Evolutionary conservation across 768 basidiomycete genomes (phyloP), one percentile per base, ranked within the genome.

Genomic region (Gloeopeniophorella convolvens): DNA sequence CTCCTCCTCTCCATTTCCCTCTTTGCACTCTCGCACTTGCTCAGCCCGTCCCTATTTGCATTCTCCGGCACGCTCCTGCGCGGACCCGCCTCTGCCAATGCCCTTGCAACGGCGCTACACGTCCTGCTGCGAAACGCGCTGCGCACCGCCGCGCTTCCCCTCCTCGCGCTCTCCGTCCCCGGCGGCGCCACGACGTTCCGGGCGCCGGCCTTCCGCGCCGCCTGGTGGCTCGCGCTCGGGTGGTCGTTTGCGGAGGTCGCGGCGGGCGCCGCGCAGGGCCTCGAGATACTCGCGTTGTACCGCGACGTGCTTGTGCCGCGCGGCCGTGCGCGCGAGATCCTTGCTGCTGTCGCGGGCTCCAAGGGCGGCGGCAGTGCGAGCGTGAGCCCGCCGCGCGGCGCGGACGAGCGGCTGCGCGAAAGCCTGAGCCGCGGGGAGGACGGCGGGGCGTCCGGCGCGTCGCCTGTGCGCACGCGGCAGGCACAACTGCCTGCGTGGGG

Each of bases 141-240:
- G 32, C 81, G 81, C 46, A 72, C 80, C 39, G 65, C 76, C 18
- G 68, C 78, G 12, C 65, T 83, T 39, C 73, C 76, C 12, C 63
- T 82, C 49, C 72, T 82, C 13, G 70, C 72, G 31, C 70, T 81
- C 41, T 73, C 74, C 28, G 70, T 72, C 42, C 66, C 72, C 53
- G 68, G 71, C 59, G 59, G 61, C 24, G 67, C 64, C 27, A 74
- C 82, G 34, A 79, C 76, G 7, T 82, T 77, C 71, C 68, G 65
- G 48, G 72, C 81, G 54, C 60, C 69, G 1, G 76, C 78, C 3
- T 91, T 91, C 68, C 63, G 66, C 18, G 72, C 78, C 26, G 77
- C 85, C 3, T 89, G 88, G 86, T 87, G 82, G 82, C 67, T 87
- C 31, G 82, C 83, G 2, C 69, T 90, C 2, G 84, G 85, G 0